Percentiles rank a stretch among this genome's conserved stretches.
Evolutionary conservation across 768 basidiomycete genomes (phyloP).

Genomic region (Cystobasidiopsis lactophilus): DNA sequence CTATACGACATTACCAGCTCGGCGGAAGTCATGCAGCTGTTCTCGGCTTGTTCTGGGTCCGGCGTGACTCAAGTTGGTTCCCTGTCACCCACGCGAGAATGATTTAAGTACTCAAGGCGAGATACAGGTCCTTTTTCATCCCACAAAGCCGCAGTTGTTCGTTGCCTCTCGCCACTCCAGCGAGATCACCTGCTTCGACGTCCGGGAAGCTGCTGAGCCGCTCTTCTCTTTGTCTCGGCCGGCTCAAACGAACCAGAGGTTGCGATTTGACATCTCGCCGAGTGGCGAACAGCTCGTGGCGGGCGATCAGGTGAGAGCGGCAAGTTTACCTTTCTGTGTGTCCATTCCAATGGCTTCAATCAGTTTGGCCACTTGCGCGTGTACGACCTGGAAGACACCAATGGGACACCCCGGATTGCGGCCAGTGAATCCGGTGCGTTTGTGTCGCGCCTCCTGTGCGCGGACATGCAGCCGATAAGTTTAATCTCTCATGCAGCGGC

Average conservation of each 20-base stretch:
- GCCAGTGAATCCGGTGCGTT: no score
- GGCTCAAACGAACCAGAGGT: conserved; percentile 48
- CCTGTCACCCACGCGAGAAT: no score
- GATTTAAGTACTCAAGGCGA: no score
- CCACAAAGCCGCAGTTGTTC: conserved; percentile 47
- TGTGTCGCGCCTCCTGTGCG: no score
- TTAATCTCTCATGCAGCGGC: background rate
- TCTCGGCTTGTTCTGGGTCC: conserved; percentile 1
- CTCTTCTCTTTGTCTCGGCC: conserved; percentile 27
- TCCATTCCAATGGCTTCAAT: background rate
- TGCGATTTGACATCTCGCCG: conserved; percentile 31
- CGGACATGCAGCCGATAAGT: no score
- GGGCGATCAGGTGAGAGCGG: conserved; percentile 5
- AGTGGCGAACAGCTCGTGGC: conserved; percentile 4
- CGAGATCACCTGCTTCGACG: conserved; percentile 52
- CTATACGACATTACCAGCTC: conserved; percentile 29
- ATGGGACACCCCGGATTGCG: no score
- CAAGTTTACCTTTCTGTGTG: background rate
- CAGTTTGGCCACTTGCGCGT: background rate
- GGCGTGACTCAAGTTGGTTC: conserved; percentile 13
- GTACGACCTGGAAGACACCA: background rate
- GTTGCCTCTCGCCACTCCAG: conserved; percentile 50
- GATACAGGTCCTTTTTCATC: conserved; percentile 58
- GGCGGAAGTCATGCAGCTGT: conserved; percentile 30
- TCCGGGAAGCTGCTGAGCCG: conserved; percentile 35